Evolutionary conservation across 2,329 filamentous ascomycete species (phyloP).

Genomic region (Beauveria sp.): DNA sequence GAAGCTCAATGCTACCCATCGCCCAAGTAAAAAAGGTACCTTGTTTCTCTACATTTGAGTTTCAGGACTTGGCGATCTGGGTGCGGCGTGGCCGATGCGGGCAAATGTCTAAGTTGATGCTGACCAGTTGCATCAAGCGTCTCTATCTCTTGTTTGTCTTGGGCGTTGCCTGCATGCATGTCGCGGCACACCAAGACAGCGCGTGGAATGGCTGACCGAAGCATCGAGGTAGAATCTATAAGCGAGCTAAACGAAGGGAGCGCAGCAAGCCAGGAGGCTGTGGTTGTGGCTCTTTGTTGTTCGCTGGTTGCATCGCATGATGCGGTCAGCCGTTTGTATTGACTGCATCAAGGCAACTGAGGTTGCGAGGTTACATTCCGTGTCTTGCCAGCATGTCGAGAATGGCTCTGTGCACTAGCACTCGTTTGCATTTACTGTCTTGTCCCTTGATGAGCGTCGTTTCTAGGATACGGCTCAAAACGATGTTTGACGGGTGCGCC

Average conservation of each 20-base stretch:
- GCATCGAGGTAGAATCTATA: neutral
- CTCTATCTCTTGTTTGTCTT: neutral
- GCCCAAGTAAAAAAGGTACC: too few species aligned
- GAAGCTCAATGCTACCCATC: neutral
- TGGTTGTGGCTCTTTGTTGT: neutral
- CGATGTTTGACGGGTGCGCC: neutral
- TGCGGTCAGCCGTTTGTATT: conserved; percentile 1
- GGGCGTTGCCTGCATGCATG: neutral
- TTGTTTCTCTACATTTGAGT: neutral
- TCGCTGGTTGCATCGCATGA: neutral
- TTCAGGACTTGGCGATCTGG: neutral
- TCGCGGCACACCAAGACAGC: neutral
- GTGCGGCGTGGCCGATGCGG: neutral
- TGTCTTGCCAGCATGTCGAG: neutral
- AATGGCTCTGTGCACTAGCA: neutral
- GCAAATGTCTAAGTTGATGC: conserved; percentile 1
- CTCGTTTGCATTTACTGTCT: neutral
- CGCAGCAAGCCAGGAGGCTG: neutral
- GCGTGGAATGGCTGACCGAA: neutral
- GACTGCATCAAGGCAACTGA: neutral
- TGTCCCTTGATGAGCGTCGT: neutral
- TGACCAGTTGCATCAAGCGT: neutral
- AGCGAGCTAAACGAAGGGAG: neutral
- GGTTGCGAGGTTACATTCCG: too few species aligned
- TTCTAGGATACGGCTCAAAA: neutral